phyloP scores from a whole-genome alignment of 768 basidiomycete species.

The Xerocomellus chrysenteron region DNA sequence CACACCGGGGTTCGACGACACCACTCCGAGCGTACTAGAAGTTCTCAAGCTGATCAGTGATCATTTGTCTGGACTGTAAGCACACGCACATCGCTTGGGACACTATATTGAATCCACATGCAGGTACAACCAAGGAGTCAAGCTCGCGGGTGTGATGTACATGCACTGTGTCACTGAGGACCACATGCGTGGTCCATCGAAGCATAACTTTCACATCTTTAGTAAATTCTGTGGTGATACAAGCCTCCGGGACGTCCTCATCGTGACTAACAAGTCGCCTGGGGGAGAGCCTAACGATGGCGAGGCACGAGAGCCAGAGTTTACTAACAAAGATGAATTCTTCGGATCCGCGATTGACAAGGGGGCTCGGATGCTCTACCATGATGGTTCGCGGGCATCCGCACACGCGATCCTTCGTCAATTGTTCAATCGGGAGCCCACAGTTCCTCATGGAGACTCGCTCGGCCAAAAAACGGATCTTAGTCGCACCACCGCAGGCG shows the following conservation, averaged over 20 bases:
- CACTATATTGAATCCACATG: background rate
- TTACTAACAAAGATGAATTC: constrained; percentile 35
- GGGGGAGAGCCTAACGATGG: constrained; percentile 32
- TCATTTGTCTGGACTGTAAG: constrained; percentile 24
- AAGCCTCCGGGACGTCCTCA: constrained; percentile 45
- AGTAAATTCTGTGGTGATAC: constrained; percentile 48
- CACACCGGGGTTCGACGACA: constrained; percentile 60
- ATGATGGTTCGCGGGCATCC: constrained; percentile 41
- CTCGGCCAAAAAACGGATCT: constrained; percentile 41
- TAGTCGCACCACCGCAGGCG: constrained; percentile 43
- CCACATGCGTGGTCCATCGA: constrained; percentile 43
- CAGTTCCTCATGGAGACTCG: constrained; percentile 44
- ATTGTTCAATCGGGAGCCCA: constrained; percentile 38
- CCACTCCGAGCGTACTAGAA: constrained; percentile 41
- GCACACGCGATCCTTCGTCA: constrained; percentile 45
- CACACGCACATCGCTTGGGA: background rate
- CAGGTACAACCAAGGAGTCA: constrained; percentile 29
- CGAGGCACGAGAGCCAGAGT: constrained; percentile 38
- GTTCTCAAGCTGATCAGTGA: constrained; percentile 47
- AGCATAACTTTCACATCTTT: constrained; percentile 46
- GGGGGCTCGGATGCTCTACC: constrained; percentile 42
- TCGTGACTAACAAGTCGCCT: constrained; percentile 50
- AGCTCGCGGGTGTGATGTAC: constrained; percentile 49
- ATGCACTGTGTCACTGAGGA: constrained; percentile 48
- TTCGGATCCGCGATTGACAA: constrained; percentile 48